A percentile compares a stretch with the other conserved stretches of the same genome.
Evolutionary conservation across 2,329 filamentous ascomycete genomes (phyloP).

Genomic region (Fusarium miscanthi): DNA sequence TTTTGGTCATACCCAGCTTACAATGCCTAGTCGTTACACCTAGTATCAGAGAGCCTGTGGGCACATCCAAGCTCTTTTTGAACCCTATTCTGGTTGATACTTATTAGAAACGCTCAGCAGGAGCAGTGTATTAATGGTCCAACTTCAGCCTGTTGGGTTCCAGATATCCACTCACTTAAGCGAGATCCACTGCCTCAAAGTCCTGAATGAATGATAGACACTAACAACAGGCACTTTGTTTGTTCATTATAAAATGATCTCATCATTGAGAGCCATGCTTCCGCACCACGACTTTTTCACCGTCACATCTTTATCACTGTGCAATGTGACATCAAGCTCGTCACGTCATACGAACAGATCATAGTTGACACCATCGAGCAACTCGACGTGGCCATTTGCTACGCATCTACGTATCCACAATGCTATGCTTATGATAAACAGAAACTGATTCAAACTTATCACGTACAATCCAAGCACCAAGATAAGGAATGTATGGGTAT

Average conservation of each 20-base stretch:
- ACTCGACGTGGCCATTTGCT: neutral
- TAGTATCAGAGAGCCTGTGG: neutral
- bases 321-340: neutral
- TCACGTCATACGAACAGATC: neutral
- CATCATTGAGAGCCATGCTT: neutral
- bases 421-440: neutral
- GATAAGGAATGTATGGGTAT: slow-evolving; percentile 42
- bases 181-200: slow-evolving; percentile 4
- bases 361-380: neutral
- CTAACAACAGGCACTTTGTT: neutral
- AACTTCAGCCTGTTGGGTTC: neutral
- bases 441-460: neutral
- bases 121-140: neutral
- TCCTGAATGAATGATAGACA: neutral
- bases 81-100: neutral
- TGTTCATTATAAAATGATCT: neutral
- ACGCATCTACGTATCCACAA: neutral
- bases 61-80: no score
- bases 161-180: neutral
- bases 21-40: neutral
- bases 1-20: slow-evolving; percentile 8
- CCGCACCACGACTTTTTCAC: neutral
- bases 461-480: neutral
- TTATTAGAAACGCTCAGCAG: neutral
- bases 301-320: neutral